Percentiles rank a stretch among this genome's conserved stretches.
These are phyloP conservation scores for Fusarium sp. DNA, from an alignment of 2,329 filamentous ascomycete species.

Conservation along the genomic window DNA sequence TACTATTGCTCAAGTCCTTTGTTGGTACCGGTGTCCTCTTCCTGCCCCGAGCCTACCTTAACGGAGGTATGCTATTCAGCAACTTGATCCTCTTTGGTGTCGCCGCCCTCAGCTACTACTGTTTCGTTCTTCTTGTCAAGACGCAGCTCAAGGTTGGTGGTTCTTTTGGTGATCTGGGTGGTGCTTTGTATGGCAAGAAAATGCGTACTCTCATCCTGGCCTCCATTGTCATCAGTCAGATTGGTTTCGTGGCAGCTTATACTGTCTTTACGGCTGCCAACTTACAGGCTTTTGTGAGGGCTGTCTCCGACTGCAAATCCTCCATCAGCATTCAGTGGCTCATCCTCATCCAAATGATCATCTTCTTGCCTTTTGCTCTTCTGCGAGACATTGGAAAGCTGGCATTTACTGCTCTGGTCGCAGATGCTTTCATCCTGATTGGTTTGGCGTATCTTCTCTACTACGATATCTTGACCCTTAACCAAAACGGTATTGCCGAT, in stretches of 20 bases:
- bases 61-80: constrained; percentile 97
- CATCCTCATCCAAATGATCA: constrained; percentile 93
- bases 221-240: constrained; percentile 94
- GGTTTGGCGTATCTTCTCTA: constrained; percentile 96
- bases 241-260: constrained; percentile 94
- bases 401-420: constrained; percentile 91
- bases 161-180: constrained; percentile 98
- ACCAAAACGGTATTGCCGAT: constrained; percentile 80
- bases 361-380: constrained; percentile 93
- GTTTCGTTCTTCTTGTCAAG: constrained; percentile 92
- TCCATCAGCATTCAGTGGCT: constrained; percentile 88
- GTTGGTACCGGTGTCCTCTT: constrained; percentile 97
- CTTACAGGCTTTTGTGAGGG: constrained; percentile 91
- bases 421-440: constrained; percentile 93
- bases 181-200: constrained; percentile 88
- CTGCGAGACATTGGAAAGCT: constrained; percentile 98
- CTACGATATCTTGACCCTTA: constrained; percentile 89
- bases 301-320: constrained; percentile 88
- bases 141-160: constrained; percentile 87
- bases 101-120: constrained; percentile 92
- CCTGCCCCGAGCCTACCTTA: constrained; percentile 90
- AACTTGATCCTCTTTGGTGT: constrained; percentile 90
- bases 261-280: constrained; percentile 98
- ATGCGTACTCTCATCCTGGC: constrained; percentile 88
- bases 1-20: constrained; percentile 95